These are phyloP conservation scores for Fusarium sarcochroum DNA, from an alignment of 2,329 filamentous ascomycete species.

Conservation along the genomic window DNA sequence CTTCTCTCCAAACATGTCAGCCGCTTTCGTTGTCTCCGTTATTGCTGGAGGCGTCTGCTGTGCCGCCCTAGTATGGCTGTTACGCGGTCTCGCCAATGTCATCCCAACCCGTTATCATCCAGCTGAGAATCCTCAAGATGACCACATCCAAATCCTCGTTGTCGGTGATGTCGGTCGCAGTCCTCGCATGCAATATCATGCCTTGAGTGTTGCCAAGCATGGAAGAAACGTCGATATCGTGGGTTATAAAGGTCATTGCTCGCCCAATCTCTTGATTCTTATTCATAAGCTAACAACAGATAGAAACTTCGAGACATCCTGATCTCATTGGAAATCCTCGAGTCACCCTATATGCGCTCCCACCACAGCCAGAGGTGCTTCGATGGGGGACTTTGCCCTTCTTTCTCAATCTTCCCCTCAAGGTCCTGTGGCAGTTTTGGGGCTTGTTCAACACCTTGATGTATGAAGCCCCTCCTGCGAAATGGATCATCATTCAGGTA, in stretches of 20 bases:
- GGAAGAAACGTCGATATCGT: slow-evolving; percentile 86
- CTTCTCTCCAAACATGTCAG: slow-evolving; percentile 37
- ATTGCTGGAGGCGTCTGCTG: slow-evolving; percentile 54
- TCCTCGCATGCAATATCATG: slow-evolving; percentile 99
- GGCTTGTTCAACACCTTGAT: slow-evolving; percentile 79
- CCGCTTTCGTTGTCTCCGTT: slow-evolving; percentile 53
- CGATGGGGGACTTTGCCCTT: slow-evolving; percentile 81
- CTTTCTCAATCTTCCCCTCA: slow-evolving; percentile 82
- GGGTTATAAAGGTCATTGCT: slow-evolving; percentile 80
- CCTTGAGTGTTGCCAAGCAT: slow-evolving; percentile 88
- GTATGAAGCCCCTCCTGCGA: slow-evolving; percentile 79
- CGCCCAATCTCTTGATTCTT: background rate
- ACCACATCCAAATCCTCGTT: slow-evolving; percentile 83
- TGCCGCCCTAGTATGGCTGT: slow-evolving; percentile 49
- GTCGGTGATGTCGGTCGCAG: slow-evolving; percentile 96
- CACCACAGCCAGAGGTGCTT: slow-evolving; percentile 75
- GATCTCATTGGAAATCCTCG: slow-evolving; percentile 77
- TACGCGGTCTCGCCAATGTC: slow-evolving; percentile 39
- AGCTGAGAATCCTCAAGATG: slow-evolving; percentile 54
- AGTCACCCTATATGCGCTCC: slow-evolving; percentile 80
- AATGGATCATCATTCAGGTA: slow-evolving; percentile 89
- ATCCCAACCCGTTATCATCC: slow-evolving; percentile 56
- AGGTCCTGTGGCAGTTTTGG: slow-evolving; percentile 86
- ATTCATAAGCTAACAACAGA: slow-evolving; percentile 15
- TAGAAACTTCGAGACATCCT: slow-evolving; percentile 85